Conservation (phyloP, 768 basidiomycete species). For the Lactarius quietus region DNA sequence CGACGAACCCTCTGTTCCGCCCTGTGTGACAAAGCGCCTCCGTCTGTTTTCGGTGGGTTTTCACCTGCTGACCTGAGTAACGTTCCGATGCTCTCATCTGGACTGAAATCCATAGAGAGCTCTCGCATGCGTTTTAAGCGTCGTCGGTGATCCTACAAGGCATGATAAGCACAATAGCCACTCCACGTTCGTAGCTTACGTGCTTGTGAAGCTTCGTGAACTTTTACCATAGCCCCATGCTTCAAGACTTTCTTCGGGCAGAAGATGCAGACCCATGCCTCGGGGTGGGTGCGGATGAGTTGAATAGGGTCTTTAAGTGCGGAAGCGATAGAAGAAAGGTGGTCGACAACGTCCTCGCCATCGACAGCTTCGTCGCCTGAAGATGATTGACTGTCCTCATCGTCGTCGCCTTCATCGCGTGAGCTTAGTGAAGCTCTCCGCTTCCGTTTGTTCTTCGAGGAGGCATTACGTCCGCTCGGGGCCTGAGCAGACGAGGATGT, state of each 20-base stretch:
- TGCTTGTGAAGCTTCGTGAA: conserved; percentile 54
- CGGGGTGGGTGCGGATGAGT: conserved; percentile 51
- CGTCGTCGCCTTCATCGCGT: conserved; percentile 34
- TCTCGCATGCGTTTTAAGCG: conserved; percentile 50
- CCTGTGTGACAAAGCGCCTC: conserved; percentile 47
- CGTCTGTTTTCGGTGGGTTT: conserved; percentile 6
- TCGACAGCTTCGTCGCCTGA: conserved; percentile 29
- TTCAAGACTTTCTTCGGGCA: conserved; percentile 77
- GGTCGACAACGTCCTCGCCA: conserved; percentile 34
- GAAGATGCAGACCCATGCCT: conserved; percentile 55
- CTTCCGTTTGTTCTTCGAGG: conserved; percentile 11
- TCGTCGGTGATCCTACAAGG: conserved; percentile 57
- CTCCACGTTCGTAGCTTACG: conserved; percentile 45
- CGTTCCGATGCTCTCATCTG: conserved; percentile 45
- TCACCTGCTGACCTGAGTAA: conserved; percentile 29
- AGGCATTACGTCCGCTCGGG: not conserved
- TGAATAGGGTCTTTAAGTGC: conserved; percentile 65
- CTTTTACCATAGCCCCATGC: conserved; percentile 47
- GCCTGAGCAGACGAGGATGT: conserved; percentile 20
- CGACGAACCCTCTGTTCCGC: conserved; percentile 57
- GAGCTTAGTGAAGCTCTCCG: conserved; percentile 16
- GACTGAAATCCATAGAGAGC: conserved; percentile 40
- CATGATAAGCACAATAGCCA: not conserved
- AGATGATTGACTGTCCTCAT: conserved; percentile 21
- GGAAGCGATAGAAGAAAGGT: conserved; percentile 51